These are phyloP conservation scores for Gossypioides kirkii DNA, from an alignment of 345 rosid species.

Conservation along the genomic window DNA sequence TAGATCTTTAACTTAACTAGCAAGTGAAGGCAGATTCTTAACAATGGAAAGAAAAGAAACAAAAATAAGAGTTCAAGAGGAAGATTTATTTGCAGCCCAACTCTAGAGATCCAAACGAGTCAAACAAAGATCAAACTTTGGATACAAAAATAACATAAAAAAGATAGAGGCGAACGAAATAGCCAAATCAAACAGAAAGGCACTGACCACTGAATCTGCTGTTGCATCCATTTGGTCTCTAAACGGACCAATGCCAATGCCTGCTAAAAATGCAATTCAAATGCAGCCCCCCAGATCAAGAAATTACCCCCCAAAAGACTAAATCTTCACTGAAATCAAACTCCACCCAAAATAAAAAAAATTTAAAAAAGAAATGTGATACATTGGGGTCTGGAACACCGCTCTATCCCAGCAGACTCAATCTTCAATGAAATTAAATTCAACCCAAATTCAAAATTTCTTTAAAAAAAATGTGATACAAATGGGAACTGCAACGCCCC, in stretches of 20 bases:
- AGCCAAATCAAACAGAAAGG: neutral
- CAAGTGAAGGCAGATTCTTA: neutral
- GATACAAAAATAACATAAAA: neutral
- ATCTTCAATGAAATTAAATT: neutral
- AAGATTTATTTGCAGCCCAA: neutral
- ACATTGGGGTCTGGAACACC: constrained; percentile 1
- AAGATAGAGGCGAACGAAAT: neutral
- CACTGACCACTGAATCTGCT: constrained; percentile 8
- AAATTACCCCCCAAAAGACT: neutral
- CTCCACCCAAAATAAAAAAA: neutral
- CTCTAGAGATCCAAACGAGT: neutral
- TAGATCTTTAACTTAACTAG: neutral
- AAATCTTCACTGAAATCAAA: neutral
- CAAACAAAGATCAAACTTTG: constrained; percentile 2
- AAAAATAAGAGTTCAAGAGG: neutral
- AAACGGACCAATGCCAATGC: neutral
- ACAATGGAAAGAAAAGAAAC: neutral
- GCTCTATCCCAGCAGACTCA: neutral
- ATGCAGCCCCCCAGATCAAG: neutral
- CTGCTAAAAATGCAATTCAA: neutral
- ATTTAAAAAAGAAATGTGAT: neutral
- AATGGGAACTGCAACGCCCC: neutral
- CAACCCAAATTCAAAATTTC: no score
- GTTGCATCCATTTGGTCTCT: neutral
- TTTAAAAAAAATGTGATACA: neutral